Conservation (phyloP, 305 asterid genomes). For the Solanum aculeatissimum region DNA sequence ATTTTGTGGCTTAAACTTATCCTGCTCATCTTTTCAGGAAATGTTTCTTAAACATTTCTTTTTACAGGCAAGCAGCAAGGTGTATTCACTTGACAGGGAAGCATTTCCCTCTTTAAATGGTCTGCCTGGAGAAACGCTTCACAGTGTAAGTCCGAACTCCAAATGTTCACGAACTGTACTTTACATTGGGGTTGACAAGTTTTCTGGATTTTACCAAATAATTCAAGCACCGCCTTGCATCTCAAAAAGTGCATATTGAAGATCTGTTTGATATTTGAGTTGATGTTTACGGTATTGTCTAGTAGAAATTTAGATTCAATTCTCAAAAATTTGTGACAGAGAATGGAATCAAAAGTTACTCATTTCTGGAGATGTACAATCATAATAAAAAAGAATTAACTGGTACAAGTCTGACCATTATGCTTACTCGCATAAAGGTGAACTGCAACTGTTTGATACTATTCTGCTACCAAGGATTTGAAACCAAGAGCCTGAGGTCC, state of each 20-base stretch:
- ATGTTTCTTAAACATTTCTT: slow-evolving; percentile 2
- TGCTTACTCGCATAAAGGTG: neutral
- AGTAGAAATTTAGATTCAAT: neutral
- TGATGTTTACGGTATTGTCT: neutral
- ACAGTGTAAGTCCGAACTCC: slow-evolving; percentile 47
- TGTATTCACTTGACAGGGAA: slow-evolving; percentile 83
- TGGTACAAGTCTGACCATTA: neutral
- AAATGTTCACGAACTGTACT: neutral
- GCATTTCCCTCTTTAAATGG: slow-evolving; percentile 87
- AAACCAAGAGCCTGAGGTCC: neutral
- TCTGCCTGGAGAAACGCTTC: slow-evolving; percentile 83
- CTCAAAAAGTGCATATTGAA: neutral
- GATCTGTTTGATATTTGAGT: neutral
- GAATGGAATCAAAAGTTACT: neutral
- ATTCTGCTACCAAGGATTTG: neutral
- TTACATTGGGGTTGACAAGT: neutral
- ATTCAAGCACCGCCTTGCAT: neutral
- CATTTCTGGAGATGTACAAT: neutral
- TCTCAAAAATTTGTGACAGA: neutral
- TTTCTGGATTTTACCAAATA: neutral
- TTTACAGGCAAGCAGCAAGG: slow-evolving; percentile 76
- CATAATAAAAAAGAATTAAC: neutral
- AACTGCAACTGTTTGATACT: neutral
- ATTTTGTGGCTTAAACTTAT: neutral
- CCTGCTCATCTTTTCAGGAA: neutral